Conservation (phyloP, 495 filamentous ascomycete genomes). For the Penicillium psychrofluorescens region DNA sequence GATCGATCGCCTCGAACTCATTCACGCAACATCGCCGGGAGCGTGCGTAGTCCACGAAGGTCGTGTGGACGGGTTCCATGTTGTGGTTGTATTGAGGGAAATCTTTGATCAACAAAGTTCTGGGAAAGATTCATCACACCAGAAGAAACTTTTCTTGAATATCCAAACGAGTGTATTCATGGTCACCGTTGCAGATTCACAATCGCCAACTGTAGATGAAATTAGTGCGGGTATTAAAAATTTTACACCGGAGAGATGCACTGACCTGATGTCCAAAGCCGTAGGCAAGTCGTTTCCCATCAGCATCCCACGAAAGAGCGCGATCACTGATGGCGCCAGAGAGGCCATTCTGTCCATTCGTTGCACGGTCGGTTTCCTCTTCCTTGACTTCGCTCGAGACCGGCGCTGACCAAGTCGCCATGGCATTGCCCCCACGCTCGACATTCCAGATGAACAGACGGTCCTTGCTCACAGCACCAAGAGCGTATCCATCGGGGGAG, state of each 20-base stretch:
- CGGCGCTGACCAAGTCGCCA: constrained; percentile 52
- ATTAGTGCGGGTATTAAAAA: constrained; percentile 4
- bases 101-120: too few relatives aligned
- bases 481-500: constrained; percentile 63
- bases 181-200: constrained; percentile 38
- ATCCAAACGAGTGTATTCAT: neutral
- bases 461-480: constrained; percentile 61
- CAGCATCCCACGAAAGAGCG: constrained; percentile 67
- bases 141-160: constrained; percentile 1
- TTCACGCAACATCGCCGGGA: too few relatives aligned
- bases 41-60: too few relatives aligned
- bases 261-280: constrained; percentile 64
- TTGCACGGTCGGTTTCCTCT: constrained; percentile 18
- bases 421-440: constrained; percentile 56
- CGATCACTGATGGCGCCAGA: constrained; percentile 27
- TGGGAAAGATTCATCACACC: too few relatives aligned
- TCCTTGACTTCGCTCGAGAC: constrained; percentile 18
- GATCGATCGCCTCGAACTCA: too few relatives aligned
- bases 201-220: constrained; percentile 29
- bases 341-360: constrained; percentile 38
- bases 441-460: constrained; percentile 66
- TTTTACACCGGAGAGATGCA: neutral
- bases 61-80: too few relatives aligned
- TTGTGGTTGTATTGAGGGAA: too few relatives aligned
- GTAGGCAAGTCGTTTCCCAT: constrained; percentile 68